These are phyloP conservation scores for Globisporangium ultimum DNA, from an alignment of 352 stramenopile species.

Conservation along the genomic window DNA sequence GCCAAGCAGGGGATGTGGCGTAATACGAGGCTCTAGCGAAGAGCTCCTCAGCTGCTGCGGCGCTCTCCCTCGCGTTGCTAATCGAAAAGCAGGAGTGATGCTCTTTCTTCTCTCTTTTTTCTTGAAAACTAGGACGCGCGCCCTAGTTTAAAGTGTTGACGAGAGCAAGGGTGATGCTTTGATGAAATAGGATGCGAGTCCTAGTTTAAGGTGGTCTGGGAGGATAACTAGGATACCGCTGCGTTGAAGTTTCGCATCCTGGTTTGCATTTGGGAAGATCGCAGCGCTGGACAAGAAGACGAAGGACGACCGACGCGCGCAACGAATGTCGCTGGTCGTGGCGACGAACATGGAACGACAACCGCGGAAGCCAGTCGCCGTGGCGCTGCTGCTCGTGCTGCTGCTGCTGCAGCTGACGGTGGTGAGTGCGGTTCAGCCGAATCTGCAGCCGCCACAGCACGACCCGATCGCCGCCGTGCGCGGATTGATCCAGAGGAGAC, in stretches of 20 bases:
- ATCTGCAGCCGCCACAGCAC: slow-evolving; percentile 31
- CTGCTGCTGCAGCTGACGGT: slow-evolving; percentile 13
- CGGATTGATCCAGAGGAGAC: slow-evolving; percentile 54
- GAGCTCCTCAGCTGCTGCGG: not conserved
- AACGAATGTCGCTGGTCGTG: no score
- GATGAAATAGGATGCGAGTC: not conserved
- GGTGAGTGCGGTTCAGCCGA: slow-evolving; percentile 9
- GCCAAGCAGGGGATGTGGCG: not conserved
- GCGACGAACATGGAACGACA: no score
- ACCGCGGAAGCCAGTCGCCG: not conserved
- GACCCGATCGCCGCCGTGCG: slow-evolving; percentile 44
- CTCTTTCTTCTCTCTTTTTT: not conserved
- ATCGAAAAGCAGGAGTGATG: not conserved
- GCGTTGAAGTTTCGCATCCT: slow-evolving; percentile 5
- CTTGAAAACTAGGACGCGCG: not conserved
- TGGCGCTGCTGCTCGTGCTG: slow-evolving; percentile 17
- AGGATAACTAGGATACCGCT: not conserved
- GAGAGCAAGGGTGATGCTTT: no score
- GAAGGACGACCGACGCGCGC: not conserved
- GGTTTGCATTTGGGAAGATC: slow-evolving; percentile 3
- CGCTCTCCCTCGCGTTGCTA: not conserved
- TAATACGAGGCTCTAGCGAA: not conserved
- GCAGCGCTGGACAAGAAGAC: not conserved
- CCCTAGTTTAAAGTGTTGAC: not conserved
- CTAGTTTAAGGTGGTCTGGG: slow-evolving; percentile 1